Base-by-base conservation (phyloP, 257 asterid genomes). In the Ehretia macrophylla region DNA sequence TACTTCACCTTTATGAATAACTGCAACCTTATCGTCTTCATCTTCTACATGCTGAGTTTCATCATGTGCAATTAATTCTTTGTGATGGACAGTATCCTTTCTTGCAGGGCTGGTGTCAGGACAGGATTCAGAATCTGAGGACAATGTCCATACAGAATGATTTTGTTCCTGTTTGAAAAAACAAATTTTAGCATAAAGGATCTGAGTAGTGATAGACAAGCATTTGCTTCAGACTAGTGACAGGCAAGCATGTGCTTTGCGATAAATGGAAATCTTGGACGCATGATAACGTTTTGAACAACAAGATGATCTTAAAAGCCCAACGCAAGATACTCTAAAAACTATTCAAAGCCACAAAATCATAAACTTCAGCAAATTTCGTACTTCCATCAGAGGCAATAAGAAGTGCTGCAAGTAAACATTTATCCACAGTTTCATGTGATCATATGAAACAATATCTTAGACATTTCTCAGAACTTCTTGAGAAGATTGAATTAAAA, bases 51-150 rank as follows among this genome's bases (percentile, higher is more conserved):
- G 37, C 14, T 60, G 53, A 53, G 53, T 72, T 53, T 65, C 60
- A 46, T 74, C 62, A 64, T 63, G 55, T 8, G 64, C 40, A 40
- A 55, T 55, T 53, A 50, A 32, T 57, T 70, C 73, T 55, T 61
- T 59, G 66, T 69, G 68, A 56, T 54, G 53, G 56, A 49, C 49
- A 59, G 53, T 35, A 56, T 44, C 74, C 69, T 54, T 71, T 55
- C 63, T 77, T 59, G 58, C 46, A 56, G 76, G 74, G 46, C 44
- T 70, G 52, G 66, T 63, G 68, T 78, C 87, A 58, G 47, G 83
- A 58, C 77, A 62, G 68, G 85, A 70, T 72, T 87, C 94, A 32
- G 96, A 74, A 79, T 83, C 95, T 4, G 94, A 85, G 67, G 94
- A 80, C 72, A 87, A 39, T 14, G 89, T 49, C 88, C 77, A 85